Base-by-base conservation (phyloP, 768 basidiomycete genomes). In the Russula compacta region DNA sequence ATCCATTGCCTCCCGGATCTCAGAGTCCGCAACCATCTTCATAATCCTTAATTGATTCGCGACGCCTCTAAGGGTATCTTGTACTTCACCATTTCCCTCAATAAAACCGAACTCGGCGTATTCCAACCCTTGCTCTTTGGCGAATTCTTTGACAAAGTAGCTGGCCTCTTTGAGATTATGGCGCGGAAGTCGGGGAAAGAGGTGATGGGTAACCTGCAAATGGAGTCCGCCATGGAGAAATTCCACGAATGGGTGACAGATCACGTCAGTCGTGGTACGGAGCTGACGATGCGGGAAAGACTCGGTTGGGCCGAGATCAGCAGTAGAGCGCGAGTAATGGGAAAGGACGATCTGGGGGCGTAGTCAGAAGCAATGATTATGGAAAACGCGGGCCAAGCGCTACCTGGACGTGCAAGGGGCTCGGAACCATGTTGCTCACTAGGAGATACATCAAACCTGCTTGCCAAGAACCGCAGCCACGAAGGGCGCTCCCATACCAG, bases 161-260 rank as follows among this genome's bases (percentile, higher is more conserved):
- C 89, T 91, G 2, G 95, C 95, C 57, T 83, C 78, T 39, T 83
- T 82, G 56, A 99, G 80, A 71, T 97, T 94, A 77, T 98, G 95
- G 42, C 97, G 80, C 2, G 97, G 97, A 1, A 98, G 78, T 11
- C 97, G 86, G 19, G 97, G 97, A 77, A 98, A 98, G 60, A 98
- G 81, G 72, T 98, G 95, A 68, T 99, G 97, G 2, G 95, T 93
- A 46, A 98, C 92, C 73, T 99, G 97, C 12, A 98, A 83, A 67
- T 99, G 92, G 19, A 99, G 82, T n/a, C 97, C 97, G 11, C 97
- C 97, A 69, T 99, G 97, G 38, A 99, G 74, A 70, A 94, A 98
- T 54, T 81, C 89, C 67, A 98, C 79, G 36, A 83, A 82, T 1
- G 86, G 79, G 2, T 85, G 83, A 73, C 97, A 98, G 63, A 90